Base-by-base conservation (phyloP, 352 stramenopile genomes). In the Phytopythium sindhum region DNA sequence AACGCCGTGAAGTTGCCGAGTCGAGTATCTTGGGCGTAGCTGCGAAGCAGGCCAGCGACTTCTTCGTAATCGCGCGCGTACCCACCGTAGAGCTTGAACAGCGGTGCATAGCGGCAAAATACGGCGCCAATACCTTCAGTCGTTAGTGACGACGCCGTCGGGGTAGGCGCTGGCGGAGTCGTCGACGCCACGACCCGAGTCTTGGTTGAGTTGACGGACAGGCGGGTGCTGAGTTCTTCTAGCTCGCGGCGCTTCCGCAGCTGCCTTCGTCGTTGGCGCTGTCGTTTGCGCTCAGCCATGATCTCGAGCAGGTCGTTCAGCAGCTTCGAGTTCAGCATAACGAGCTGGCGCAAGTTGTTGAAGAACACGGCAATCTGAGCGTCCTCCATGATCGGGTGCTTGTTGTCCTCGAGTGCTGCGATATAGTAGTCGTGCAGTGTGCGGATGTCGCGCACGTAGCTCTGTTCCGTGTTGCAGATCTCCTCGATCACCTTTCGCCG, bases 321-420 rank as follows among this genome's bases (percentile, higher is more conserved):
- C 17, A 95, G 67, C 67, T 93, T 93, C 15, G 83, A 93, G 67
- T 95, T 93, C 61, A 95, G 77, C 79, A 90, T 90, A 31, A 93
- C 81, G 2, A 95, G 70, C 60, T 93, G 80, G 12, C 84, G 70
- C 39, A 95, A 48, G 33, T 88, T 93, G 70, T 91, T 93, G 63
- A 95, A 95, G 52, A 95, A 95, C 19, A 95, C 87, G 45, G 87
- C 87, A 57, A 94, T 92, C 67, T 92, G 83, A 2, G 84, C 80
- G 68, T 96, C 84, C 33, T 87, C 76, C 78, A 92, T 88, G 55
- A 96, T 90, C 26, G 78, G 82, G 61, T 93, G 83, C 41, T 77
- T 78, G 60, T 86, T 89, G 60, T 89, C 81, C 53, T 93, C 82
- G 24, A 96, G 71, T 28, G 82, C 77, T 37, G 91, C 82, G 35